Conservation (phyloP, 345 rosid genomes). For the Syzygium jambos region DNA sequence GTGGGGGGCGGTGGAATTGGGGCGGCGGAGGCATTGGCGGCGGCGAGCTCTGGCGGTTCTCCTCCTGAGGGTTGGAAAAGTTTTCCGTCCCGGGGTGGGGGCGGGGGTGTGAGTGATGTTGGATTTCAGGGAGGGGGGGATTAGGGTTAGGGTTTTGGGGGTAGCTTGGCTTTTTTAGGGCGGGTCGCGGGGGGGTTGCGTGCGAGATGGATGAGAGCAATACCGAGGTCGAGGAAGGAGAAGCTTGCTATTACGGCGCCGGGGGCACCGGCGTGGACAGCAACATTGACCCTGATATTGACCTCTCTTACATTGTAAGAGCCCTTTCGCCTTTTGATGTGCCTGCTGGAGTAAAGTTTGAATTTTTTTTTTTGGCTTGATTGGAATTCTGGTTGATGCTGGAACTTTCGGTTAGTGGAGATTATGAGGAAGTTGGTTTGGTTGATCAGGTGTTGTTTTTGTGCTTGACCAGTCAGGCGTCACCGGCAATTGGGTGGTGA, state of each 20-base stretch:
- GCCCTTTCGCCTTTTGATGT: conserved; percentile 4
- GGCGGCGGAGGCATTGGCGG: neutral
- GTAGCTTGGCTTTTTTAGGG: neutral
- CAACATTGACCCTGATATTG: conserved; percentile 48
- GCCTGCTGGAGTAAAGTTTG: conserved; percentile 1
- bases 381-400: neutral
- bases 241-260: conserved; percentile 25
- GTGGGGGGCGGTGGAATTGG: neutral
- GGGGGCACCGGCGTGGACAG: conserved; percentile 16
- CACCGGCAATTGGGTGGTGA: neutral
- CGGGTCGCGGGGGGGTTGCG: neutral
- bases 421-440: neutral
- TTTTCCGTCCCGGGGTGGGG: neutral
- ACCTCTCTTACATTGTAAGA: conserved; percentile 76
- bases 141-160: conserved; percentile 13
- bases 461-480: neutral
- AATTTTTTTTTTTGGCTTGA: neutral
- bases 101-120: conserved; percentile 23
- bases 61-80: neutral
- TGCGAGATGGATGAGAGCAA: conserved; percentile 40
- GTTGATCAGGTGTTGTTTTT: neutral
- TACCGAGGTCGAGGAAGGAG: conserved; percentile 70
- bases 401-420: neutral
- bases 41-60: conserved; percentile 1
- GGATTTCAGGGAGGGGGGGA: conserved; percentile 53